These are phyloP conservation scores for Echria macrotheca DNA, from an alignment of 495 filamentous ascomycete species.

Conservation along the genomic window DNA sequence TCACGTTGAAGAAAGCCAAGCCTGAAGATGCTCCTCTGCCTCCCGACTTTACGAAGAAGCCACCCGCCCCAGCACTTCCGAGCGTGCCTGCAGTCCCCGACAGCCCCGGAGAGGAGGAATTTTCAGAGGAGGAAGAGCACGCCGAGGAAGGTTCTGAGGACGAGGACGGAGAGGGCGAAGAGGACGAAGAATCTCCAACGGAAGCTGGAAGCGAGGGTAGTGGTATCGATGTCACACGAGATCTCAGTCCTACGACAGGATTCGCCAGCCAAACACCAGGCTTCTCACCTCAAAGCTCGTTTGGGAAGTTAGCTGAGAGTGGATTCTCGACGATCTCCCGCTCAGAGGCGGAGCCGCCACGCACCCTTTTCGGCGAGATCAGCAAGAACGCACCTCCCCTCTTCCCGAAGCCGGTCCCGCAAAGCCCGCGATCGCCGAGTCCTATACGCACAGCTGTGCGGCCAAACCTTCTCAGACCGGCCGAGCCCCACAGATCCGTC, in stretches of 20 bases:
- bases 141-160: constrained; percentile 26
- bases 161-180: constrained; percentile 30
- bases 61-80: constrained; percentile 11
- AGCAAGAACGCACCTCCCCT: constrained; percentile 43
- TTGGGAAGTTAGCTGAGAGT: constrained; percentile 46
- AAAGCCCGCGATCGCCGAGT: constrained; percentile 73
- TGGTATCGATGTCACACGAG: constrained; percentile 60
- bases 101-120: constrained; percentile 20
- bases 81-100: constrained; percentile 21
- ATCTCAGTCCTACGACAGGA: constrained; percentile 53
- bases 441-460: constrained; percentile 55
- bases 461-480: constrained; percentile 40
- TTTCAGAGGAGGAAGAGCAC: constrained; percentile 25
- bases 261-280: constrained; percentile 47
- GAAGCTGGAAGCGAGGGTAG: constrained; percentile 52
- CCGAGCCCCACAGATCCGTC: constrained; percentile 48
- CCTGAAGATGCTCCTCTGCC: constrained; percentile 19
- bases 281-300: constrained; percentile 62
- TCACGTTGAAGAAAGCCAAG: constrained; percentile 6
- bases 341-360: constrained; percentile 37
- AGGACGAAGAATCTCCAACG: constrained; percentile 34
- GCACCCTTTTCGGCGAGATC: constrained; percentile 63
- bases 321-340: constrained; percentile 42
- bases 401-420: constrained; percentile 52
- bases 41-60: constrained; percentile 22